A percentile compares a stretch with the other conserved stretches of the same genome.
phyloP scores from a whole-genome alignment of 139 green algal species.

The Gonium pectorale region DNA sequence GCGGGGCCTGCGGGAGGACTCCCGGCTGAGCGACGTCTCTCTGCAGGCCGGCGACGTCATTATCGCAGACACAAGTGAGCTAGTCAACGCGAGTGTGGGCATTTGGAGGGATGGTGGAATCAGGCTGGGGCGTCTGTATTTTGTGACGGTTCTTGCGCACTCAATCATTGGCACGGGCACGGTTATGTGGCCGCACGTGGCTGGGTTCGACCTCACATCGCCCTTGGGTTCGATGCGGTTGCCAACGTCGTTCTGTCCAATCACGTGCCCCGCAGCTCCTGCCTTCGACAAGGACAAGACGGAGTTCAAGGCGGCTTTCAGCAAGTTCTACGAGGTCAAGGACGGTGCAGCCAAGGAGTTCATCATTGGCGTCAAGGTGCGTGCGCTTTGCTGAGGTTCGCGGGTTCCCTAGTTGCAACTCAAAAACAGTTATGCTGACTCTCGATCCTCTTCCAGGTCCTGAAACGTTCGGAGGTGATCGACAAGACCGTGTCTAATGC shows the following conservation, averaged over 20 bases:
- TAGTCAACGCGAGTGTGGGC: no score
- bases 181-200: no score
- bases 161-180: no score
- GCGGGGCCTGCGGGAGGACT: slow-evolving; percentile 13
- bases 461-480: neutral
- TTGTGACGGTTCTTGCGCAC: no score
- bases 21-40: neutral
- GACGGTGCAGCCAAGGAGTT: slow-evolving; percentile 35
- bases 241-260: no score
- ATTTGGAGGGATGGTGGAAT: no score
- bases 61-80: slow-evolving; percentile 24
- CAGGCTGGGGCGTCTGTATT: no score
- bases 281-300: neutral
- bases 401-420: no score
- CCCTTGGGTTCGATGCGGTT: no score
- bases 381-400: neutral
- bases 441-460: no score
- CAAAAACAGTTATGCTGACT: no score
- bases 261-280: neutral
- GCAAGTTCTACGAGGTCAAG: neutral
- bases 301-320: neutral
- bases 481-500: slow-evolving; percentile 13
- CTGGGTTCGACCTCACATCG: no score
- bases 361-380: slow-evolving; percentile 12
- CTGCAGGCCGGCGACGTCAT: neutral